Conservation (phyloP, 176 grass and related monocot species). For the Areca catechu region DNA sequence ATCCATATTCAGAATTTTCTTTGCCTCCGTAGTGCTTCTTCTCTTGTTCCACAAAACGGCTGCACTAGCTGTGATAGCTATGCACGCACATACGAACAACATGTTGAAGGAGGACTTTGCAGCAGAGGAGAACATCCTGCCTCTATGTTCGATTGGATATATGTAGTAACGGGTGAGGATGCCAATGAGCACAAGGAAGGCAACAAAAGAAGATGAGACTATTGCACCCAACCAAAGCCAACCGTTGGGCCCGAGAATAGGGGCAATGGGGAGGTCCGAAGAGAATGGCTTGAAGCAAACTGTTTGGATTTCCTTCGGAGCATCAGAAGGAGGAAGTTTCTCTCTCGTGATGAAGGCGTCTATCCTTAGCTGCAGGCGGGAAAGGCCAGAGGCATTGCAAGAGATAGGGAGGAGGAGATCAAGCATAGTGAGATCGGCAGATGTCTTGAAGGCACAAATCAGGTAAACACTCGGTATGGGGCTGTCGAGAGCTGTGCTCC, state of each 20-base stretch:
- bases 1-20: slow-evolving; percentile 29
- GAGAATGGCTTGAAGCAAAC: slow-evolving; percentile 43
- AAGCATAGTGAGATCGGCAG: slow-evolving; percentile 55
- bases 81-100: slow-evolving; percentile 28
- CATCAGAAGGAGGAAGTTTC: slow-evolving; percentile 4
- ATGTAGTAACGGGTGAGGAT: slow-evolving; percentile 34
- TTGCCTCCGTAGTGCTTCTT: slow-evolving; percentile 11
- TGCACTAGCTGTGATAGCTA: slow-evolving; percentile 16
- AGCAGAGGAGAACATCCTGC: slow-evolving; percentile 27
- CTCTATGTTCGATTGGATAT: slow-evolving; percentile 34
- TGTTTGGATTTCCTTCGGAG: slow-evolving; percentile 9
- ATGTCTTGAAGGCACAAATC: slow-evolving; percentile 43
- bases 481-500: slow-evolving; percentile 6
- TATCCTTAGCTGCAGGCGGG: slow-evolving; percentile 25
- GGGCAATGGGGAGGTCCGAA: slow-evolving; percentile 25
- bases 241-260: slow-evolving; percentile 33
- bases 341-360: slow-evolving; percentile 53
- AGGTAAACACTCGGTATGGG: slow-evolving; percentile 34
- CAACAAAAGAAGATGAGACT: slow-evolving; percentile 34
- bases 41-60: slow-evolving; percentile 43
- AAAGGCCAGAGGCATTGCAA: slow-evolving; percentile 21
- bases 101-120: slow-evolving; percentile 32
- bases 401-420: slow-evolving; percentile 37
- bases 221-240: slow-evolving; percentile 47
- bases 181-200: slow-evolving; percentile 37